Evolutionary conservation across 2,329 filamentous ascomycete genomes (phyloP).

Genomic region (Ophiocordyceps camponoti-rufipedis): DNA sequence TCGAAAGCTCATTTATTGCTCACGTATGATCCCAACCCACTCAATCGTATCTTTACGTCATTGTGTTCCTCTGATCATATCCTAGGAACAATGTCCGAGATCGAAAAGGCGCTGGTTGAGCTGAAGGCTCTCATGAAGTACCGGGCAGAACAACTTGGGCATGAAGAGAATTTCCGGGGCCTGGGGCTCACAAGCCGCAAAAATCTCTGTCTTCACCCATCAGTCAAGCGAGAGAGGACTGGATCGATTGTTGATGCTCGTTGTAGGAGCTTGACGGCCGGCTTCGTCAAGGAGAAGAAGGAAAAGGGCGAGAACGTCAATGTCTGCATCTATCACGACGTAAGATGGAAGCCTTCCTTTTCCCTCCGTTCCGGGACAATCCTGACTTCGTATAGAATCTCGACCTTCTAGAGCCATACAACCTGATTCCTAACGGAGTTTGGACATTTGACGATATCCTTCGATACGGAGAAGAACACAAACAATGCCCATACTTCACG

Average conservation of each 20-base stretch:
- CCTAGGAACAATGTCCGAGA: conserved; percentile 87
- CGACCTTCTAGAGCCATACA: conserved; percentile 85
- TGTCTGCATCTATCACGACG: conserved; percentile 87
- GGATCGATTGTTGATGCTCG: conserved; percentile 87
- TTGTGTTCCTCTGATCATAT: not conserved
- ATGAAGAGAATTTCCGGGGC: conserved; percentile 82
- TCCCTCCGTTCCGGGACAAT: not conserved
- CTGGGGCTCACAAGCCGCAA: conserved; percentile 90
- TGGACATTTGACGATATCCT: conserved; percentile 87
- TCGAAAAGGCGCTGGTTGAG: conserved; percentile 91
- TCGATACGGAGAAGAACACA: conserved; percentile 81
- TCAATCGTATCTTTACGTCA: not conserved
- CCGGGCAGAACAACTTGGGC: conserved; percentile 70
- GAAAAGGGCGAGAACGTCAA: conserved; percentile 88
- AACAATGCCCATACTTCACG: conserved; percentile 96
- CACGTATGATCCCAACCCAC: conserved; percentile 32
- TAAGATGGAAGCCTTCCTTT: conserved; percentile 18
- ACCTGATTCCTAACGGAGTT: conserved; percentile 82
- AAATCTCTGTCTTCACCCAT: conserved; percentile 90
- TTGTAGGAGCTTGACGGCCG: conserved; percentile 86
- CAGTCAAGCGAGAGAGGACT: conserved; percentile 91
- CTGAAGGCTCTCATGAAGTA: conserved; percentile 91
- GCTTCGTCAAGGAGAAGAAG: conserved; percentile 96
- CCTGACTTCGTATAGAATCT: conserved; percentile 44
- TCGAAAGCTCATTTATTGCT: conserved; percentile 95